Conservation (phyloP, 2,329 filamentous ascomycete genomes). For the Fusarium miscanthi region DNA sequence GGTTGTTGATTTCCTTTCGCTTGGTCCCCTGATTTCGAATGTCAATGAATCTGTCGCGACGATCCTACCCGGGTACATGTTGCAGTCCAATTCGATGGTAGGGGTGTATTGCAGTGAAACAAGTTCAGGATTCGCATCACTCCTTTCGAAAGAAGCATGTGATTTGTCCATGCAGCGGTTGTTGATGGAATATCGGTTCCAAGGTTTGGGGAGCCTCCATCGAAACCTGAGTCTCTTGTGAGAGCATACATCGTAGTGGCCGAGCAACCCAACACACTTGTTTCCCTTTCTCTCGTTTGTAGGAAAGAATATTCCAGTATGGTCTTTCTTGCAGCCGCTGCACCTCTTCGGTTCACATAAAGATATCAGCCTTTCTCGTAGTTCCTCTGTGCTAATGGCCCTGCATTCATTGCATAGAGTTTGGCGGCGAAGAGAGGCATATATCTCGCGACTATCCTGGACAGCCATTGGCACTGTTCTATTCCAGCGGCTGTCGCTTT, state of each 20-base stretch:
- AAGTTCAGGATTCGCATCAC: not conserved
- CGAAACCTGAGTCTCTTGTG: not conserved
- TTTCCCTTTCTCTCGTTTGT: not conserved
- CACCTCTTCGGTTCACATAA: not conserved
- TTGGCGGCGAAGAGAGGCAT: not conserved
- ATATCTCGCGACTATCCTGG: not conserved
- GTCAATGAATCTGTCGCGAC: not conserved
- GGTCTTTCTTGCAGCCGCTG: not conserved
- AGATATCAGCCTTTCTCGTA: not conserved
- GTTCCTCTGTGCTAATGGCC: not conserved
- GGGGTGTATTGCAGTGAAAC: not conserved
- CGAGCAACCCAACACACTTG: not conserved
- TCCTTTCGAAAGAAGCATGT: not conserved
- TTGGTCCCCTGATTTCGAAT: not conserved
- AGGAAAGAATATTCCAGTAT: not conserved
- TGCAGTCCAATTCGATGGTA: not conserved
- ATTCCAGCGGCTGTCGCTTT: not conserved
- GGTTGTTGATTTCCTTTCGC: not conserved
- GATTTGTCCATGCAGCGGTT: not conserved
- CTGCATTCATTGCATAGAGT: not conserved
- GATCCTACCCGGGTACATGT: not conserved
- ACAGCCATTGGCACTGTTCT: not conserved
- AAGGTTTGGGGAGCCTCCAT: not conserved
- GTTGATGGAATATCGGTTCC: fast-evolving
- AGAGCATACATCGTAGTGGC: not conserved